Base-by-base conservation (phyloP, 768 basidiomycete genomes). In the Candolleomyces eurysporus region DNA sequence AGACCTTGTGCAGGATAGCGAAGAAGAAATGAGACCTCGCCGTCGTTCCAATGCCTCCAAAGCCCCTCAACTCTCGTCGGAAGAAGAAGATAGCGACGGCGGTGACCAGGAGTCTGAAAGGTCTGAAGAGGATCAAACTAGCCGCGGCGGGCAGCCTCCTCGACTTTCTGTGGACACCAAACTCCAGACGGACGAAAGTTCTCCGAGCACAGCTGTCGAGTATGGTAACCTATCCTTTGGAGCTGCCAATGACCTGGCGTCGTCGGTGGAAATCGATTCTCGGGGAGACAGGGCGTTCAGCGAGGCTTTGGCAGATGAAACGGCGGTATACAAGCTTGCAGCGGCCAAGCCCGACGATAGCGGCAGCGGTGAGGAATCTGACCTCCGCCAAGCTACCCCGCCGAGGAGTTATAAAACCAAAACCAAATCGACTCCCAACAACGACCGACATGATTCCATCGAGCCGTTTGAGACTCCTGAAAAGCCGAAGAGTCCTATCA, bases 391-490 rank as follows among this genome's bases (percentile, higher is more conserved):
- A n/a, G 26, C 26, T 8, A 22, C 31, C 4, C 26, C 22, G 22
- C 48, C 31, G 11, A 32, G 21, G 48, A 31, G 53, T 31, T 43
- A 61, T 13, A 57, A 32, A n/a, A 36, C 39, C 31, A 48, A 26
- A 36, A 14, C 57, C 31, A n/a, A 59, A 39, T 26, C 58, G 17
- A 39, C 36, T 26, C 11, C 14, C 21, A 32, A 31, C 40, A 32
- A 31, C 40, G 26, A 48, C 45, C 61, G 36, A n/a, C 52, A 61
- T 36, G 82, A 84, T 62, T 79, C 81, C 8, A 83, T 83, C 57
- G 79, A 82, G 61, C 72, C 75, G 31, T 73, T 75, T 0, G 80
- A 81, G 14, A 74, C 72, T 59, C 66, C 75, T 61, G 69, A 65
- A n/a, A 61, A 64, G 53, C 55, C 63, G 39, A 58, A 51, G 3